phyloP scores from a whole-genome alignment of 225 moss, liverwort and hornwort species.

The Pseudoscleropodium purum region DNA sequence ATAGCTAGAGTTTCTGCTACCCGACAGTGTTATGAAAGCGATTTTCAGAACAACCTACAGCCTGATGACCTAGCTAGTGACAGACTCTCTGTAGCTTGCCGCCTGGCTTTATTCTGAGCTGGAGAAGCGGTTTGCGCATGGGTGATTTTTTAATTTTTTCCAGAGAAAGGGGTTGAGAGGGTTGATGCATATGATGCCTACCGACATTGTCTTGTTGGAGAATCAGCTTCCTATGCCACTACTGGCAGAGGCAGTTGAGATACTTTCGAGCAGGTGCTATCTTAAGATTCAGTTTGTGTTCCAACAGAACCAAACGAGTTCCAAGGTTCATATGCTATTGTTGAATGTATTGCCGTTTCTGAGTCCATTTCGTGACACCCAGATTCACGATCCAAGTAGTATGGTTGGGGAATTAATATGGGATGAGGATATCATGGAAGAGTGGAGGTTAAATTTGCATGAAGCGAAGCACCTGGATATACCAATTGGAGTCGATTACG shows the following conservation, averaged over 20 bases:
- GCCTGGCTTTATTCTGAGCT: too few relatives aligned
- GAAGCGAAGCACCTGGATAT: not conserved
- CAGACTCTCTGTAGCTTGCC: too few relatives aligned
- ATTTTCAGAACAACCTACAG: too few relatives aligned
- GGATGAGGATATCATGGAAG: not conserved
- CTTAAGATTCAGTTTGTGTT: not conserved
- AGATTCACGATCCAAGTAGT: not conserved
- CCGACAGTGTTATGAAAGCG: too few relatives aligned
- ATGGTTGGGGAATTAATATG: not conserved
- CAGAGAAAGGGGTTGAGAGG: not conserved
- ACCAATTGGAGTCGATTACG: not conserved
- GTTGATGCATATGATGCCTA: not conserved
- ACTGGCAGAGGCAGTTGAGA: not conserved
- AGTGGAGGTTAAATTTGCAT: not conserved
- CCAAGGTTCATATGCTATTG: not conserved
- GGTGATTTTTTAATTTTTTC: not conserved
- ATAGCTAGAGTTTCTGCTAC: too few relatives aligned
- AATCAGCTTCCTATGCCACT: not conserved
- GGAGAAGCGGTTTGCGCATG: not conserved
- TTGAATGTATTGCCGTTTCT: not conserved
- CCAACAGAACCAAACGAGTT: not conserved
- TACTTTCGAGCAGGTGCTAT: not conserved
- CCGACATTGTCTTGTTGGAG: not conserved
- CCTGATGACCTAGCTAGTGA: too few relatives aligned
- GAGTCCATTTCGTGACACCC: not conserved